Evolutionary conservation across 257 asterid species (phyloP).

Genomic region (Catharanthus roseus): DNA sequence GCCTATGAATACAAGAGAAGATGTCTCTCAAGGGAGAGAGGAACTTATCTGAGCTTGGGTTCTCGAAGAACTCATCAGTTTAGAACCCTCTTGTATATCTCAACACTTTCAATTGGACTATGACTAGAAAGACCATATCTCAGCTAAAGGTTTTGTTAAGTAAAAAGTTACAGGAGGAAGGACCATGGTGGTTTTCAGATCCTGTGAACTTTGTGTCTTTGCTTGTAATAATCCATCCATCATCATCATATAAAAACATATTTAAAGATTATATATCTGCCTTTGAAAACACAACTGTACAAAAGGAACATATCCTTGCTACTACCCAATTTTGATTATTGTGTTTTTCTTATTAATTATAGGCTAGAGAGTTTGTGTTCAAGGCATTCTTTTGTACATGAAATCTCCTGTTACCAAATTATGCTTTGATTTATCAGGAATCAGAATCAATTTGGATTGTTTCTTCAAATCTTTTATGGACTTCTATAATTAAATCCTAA

Average conservation of each 20-base stretch:
- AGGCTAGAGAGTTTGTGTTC: not conserved
- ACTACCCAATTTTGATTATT: slow-evolving; percentile 17
- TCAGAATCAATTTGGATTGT: not conserved
- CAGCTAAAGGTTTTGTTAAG: slow-evolving; percentile 20
- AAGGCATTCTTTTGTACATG: slow-evolving; percentile 15
- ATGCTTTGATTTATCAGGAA: not conserved
- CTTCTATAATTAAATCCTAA: not conserved
- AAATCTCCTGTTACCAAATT: slow-evolving; percentile 3
- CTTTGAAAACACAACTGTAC: slow-evolving; percentile 12
- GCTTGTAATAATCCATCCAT: slow-evolving; percentile 30
- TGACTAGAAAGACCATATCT: slow-evolving; percentile 16
- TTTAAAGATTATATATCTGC: slow-evolving; percentile 22
- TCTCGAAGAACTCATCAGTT: slow-evolving; percentile 34
- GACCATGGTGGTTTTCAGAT: slow-evolving; percentile 48
- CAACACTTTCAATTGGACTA: slow-evolving; percentile 26
- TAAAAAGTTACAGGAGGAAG: slow-evolving; percentile 16
- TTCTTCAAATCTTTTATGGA: not conserved
- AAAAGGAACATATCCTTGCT: not conserved
- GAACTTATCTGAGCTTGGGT: slow-evolving; percentile 44
- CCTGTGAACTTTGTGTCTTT: slow-evolving; percentile 32
- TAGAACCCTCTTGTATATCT: slow-evolving; percentile 30
- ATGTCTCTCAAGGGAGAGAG: slow-evolving; percentile 23
- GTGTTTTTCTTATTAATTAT: not conserved
- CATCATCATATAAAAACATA: slow-evolving; percentile 10
- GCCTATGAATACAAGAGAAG: slow-evolving; percentile 16